These are phyloP conservation scores for Colletotrichum tanaceti DNA, from an alignment of 2,329 filamentous ascomycete genomes.

Conservation along the genomic window DNA sequence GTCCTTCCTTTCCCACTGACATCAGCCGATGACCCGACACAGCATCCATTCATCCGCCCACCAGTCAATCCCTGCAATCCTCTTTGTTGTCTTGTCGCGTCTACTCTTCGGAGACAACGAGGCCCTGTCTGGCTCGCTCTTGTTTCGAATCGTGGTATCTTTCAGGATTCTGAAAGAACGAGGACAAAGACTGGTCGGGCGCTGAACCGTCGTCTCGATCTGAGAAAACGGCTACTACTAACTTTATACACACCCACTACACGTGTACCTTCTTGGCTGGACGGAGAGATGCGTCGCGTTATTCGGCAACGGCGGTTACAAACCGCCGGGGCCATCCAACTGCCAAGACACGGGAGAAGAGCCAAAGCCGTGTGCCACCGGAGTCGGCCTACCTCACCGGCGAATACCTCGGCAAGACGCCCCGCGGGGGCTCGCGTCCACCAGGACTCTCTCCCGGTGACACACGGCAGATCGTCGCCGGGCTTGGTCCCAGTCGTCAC, in stretches of 20 bases:
- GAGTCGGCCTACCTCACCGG: not conserved
- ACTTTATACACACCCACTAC: too few species aligned
- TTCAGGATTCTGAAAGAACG: not conserved
- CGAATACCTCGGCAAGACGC: not conserved
- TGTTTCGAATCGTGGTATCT: not conserved
- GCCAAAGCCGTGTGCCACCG: too few species aligned
- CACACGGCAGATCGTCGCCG: not conserved
- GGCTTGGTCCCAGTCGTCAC: not conserved
- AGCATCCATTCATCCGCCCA: too few species aligned
- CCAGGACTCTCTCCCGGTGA: not conserved
- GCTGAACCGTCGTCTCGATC: not conserved
- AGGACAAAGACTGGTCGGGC: not conserved
- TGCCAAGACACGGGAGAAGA: too few species aligned
- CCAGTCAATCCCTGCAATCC: not conserved
- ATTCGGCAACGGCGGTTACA: not conserved
- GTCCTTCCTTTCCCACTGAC: conserved; percentile 7
- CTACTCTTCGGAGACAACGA: not conserved
- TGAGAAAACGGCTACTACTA: not conserved
- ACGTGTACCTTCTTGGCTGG: not conserved
- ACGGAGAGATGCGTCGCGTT: not conserved
- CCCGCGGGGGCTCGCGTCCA: not conserved
- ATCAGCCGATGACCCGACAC: conserved; percentile 21
- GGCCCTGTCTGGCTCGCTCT: not conserved
- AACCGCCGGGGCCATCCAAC: too few species aligned
- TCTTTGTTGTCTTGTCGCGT: not conserved